Percentiles rank a stretch among this genome's conserved stretches.
Conservation (phyloP, 2,329 filamentous ascomycete genomes). For the Ophiostoma pallidulum region DNA sequence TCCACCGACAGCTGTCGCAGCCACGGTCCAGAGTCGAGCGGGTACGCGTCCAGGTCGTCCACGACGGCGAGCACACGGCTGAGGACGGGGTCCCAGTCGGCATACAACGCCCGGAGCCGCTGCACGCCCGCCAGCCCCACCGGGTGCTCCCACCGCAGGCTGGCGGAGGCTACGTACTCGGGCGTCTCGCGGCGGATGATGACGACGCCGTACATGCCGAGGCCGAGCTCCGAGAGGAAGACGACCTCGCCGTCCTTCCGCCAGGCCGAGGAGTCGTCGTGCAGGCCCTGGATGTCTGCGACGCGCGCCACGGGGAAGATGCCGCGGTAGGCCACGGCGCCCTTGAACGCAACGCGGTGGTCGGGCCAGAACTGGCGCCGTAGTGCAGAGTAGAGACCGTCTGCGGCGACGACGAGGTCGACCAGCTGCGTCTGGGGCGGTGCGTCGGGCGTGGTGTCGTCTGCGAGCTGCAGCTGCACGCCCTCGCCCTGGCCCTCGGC, state of each 20-base stretch:
- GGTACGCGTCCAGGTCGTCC: slow-evolving; percentile 12
- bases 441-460: slow-evolving; percentile 1
- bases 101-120: slow-evolving; percentile 5
- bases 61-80: slow-evolving; percentile 7
- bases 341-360: slow-evolving; percentile 4
- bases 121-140: slow-evolving; percentile 8
- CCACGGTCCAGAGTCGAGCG: slow-evolving; percentile 9
- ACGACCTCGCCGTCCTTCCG: slow-evolving; percentile 6
- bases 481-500: background rate
- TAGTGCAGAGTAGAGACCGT: slow-evolving; percentile 12
- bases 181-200: slow-evolving; percentile 3
- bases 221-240: slow-evolving; percentile 9
- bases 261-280: slow-evolving; percentile 9
- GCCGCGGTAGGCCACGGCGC: slow-evolving; percentile 8
- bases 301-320: slow-evolving; percentile 8
- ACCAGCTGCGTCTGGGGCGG: no score
- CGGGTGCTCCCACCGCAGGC: slow-evolving; percentile 11
- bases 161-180: slow-evolving; percentile 9
- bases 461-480: slow-evolving; percentile 1
- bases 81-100: slow-evolving; percentile 7
- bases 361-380: slow-evolving; percentile 8
- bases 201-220: slow-evolving; percentile 10
- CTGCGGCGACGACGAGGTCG: slow-evolving; percentile 11
- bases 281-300: slow-evolving; percentile 8
- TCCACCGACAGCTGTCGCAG: slow-evolving; percentile 10